These are phyloP conservation scores for Myriosclerotinia duriaeana DNA, from an alignment of 2,329 filamentous ascomycete genomes.

Conservation along the genomic window DNA sequence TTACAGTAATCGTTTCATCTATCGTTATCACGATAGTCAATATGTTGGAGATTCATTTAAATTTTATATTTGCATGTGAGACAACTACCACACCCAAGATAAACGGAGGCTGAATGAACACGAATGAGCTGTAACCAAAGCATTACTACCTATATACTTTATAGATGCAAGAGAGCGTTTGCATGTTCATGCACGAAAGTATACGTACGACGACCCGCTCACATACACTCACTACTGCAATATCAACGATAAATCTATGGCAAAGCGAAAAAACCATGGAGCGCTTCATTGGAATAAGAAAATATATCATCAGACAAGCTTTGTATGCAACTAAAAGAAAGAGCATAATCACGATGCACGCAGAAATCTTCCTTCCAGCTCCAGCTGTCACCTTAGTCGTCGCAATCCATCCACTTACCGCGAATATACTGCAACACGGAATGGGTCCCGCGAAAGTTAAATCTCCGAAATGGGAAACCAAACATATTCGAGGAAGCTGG, in stretches of 20 bases:
- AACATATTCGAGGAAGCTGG: background rate
- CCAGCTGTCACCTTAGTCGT: conserved; percentile 1
- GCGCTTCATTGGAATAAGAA: background rate
- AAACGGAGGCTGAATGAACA: background rate
- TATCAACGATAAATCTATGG: background rate
- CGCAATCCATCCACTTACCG: background rate
- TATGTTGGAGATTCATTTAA: background rate
- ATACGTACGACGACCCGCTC: conserved; percentile 3
- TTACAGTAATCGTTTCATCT: background rate
- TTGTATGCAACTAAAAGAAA: conserved; percentile 9
- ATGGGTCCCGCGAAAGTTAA: background rate
- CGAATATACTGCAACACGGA: background rate
- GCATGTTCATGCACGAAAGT: conserved; percentile 15
- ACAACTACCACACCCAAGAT: background rate
- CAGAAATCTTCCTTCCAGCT: background rate
- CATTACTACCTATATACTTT: background rate
- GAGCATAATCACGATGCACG: background rate
- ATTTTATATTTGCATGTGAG: conserved; percentile 2
- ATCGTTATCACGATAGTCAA: background rate
- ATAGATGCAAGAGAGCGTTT: background rate
- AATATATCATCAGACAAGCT: background rate
- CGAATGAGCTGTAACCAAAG: conserved; percentile 11
- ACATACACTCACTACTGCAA: conserved; percentile 8
- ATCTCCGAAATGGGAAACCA: conserved; percentile 3
- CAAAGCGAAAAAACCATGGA: background rate